Conservation (phyloP, 306 rosid species). For the Crotalaria pallida region DNA sequence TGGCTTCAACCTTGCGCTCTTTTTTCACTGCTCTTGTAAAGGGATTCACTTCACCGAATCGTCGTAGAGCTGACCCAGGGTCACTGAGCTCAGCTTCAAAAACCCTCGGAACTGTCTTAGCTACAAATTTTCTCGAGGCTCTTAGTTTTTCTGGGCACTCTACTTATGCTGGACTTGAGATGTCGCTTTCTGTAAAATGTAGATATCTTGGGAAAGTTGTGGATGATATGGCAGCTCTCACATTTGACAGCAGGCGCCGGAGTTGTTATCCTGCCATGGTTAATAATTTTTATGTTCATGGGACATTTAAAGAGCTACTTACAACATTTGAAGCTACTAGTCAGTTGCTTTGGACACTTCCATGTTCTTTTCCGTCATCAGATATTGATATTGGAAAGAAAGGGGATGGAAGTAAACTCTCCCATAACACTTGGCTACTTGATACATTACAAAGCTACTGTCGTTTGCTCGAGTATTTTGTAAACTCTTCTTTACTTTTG, state of each 20-base stretch:
- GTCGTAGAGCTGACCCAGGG: conserved; percentile 89
- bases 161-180: conserved; percentile 55
- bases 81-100: conserved; percentile 77
- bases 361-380: conserved; percentile 51
- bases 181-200: conserved; percentile 78
- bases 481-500: conserved; percentile 80
- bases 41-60: conserved; percentile 87
- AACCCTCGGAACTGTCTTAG: conserved; percentile 86
- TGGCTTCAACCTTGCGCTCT: conserved; percentile 76
- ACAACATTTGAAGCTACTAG: conserved; percentile 97
- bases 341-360: conserved; percentile 86
- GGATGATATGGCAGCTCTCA: conserved; percentile 82
- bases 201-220: conserved; percentile 94
- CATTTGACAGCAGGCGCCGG: conserved; percentile 81
- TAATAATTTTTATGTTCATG: conserved; percentile 89
- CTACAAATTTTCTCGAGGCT: conserved; percentile 81
- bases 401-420: conserved; percentile 60
- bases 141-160: conserved; percentile 81
- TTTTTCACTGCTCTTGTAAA: conserved; percentile 92
- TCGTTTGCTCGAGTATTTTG: conserved; percentile 86
- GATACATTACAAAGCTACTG: conserved; percentile 88
- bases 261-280: conserved; percentile 81
- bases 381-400: conserved; percentile 54
- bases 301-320: conserved; percentile 85
- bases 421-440: conserved; percentile 79